phyloP scores from a whole-genome alignment of 1,284 basidiomycete genomes.

The Marasmius fiardii region DNA sequence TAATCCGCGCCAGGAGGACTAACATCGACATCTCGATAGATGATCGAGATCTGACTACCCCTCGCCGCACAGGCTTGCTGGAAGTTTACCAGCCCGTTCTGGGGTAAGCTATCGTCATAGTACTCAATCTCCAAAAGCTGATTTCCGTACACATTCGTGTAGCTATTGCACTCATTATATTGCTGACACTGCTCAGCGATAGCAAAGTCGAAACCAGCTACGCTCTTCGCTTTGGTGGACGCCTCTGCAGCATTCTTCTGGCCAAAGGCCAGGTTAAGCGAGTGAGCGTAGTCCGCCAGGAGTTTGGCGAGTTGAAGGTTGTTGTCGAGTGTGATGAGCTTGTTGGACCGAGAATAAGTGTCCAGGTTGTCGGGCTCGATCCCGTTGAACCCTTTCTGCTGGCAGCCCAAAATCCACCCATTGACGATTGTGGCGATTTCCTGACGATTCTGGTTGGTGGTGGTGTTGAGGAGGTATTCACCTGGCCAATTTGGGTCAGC shows the following conservation, averaged over 20 bases:
- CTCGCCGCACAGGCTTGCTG: background rate
- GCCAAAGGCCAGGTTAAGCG: constrained; percentile 7
- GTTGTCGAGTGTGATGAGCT: constrained; percentile 4
- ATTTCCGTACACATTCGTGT: constrained; percentile 11
- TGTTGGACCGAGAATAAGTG: constrained; percentile 12
- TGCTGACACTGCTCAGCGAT: constrained; percentile 14
- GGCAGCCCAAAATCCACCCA: constrained; percentile 10
- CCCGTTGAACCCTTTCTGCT: constrained; percentile 12
- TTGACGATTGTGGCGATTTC: constrained; percentile 10
- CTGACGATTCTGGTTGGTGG: constrained; percentile 10
- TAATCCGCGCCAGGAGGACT: background rate
- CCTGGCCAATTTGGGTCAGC: constrained; percentile 13
- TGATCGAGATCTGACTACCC: constrained; percentile 2
- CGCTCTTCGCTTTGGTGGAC: background rate
- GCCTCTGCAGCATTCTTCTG: constrained; percentile 14
- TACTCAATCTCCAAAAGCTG: constrained; percentile 13
- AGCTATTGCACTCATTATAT: constrained; percentile 12
- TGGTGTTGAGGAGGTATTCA: constrained; percentile 13
- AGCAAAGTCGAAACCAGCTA: constrained; percentile 15
- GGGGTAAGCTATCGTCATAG: background rate
- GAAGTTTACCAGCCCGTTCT: background rate
- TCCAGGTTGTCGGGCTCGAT: constrained; percentile 16
- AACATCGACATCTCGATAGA: background rate
- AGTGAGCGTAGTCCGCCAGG: constrained; percentile 12
- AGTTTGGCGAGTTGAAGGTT: constrained; percentile 13